phyloP scores from a whole-genome alignment of 1,284 basidiomycete genomes.

The Ceraceosorus guamensis region DNA sequence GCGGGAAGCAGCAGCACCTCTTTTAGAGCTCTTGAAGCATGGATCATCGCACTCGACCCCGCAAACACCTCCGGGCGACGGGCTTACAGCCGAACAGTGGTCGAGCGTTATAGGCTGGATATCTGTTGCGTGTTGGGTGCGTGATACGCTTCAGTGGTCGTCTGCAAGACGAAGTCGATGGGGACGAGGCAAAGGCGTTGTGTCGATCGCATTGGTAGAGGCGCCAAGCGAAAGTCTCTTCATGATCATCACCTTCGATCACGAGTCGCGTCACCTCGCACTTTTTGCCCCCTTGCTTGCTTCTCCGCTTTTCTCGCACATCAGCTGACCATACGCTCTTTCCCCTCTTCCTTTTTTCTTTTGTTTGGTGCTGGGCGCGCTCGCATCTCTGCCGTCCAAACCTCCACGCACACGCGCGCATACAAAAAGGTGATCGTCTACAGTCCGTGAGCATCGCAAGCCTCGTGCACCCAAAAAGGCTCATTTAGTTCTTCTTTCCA shows the following conservation, averaged over 20 bases:
- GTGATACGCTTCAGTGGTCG: background rate
- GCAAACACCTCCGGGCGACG: no score
- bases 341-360: background rate
- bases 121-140: background rate
- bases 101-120: background rate
- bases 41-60: background rate
- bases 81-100: background rate
- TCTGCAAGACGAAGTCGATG: background rate
- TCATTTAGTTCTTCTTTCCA: background rate
- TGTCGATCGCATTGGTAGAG: no score
- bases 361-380: background rate
- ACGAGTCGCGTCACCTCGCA: background rate
- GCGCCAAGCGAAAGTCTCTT: no score
- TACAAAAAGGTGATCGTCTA: background rate
- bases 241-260: background rate
- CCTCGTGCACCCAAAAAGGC: no score
- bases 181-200: background rate
- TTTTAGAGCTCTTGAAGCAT: no score
- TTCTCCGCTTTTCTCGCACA: background rate
- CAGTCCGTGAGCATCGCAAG: background rate
- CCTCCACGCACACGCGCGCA: no score
- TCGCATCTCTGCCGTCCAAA: no score
- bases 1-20: no score
- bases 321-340: background rate
- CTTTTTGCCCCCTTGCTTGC: background rate